Percentiles rank a stretch among this genome's conserved stretches.
Conservation (phyloP, 352 stramenopile genomes). For the Phytophthora gonapodyides region DNA sequence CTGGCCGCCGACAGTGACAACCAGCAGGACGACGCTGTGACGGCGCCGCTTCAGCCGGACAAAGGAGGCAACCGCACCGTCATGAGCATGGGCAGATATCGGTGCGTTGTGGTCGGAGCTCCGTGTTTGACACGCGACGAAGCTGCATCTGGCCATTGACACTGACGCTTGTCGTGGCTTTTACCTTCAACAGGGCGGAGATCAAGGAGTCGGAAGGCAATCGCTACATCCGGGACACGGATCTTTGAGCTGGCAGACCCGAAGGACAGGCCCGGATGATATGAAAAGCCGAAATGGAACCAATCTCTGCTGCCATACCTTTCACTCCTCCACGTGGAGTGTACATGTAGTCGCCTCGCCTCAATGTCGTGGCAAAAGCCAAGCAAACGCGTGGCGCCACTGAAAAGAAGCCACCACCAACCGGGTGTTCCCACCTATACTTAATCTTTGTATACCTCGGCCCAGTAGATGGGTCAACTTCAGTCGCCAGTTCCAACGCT, state of each 20-base stretch:
- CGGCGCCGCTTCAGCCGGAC: constrained; percentile 46
- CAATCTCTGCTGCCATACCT: too few species aligned
- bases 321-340: background rate
- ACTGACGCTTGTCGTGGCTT: constrained; percentile 2
- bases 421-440: background rate
- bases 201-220: constrained; percentile 91
- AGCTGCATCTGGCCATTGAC: background rate
- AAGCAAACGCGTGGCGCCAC: too few species aligned
- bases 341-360: too few species aligned
- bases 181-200: constrained; percentile 54
- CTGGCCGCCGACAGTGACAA: constrained; percentile 41
- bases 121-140: background rate
- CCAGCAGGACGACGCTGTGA: constrained; percentile 32
- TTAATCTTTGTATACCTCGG: constrained; percentile 26
- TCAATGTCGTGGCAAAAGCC: too few species aligned
- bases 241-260: constrained; percentile 52
- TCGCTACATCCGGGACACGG: constrained; percentile 86
- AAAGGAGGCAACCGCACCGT: constrained; percentile 67
- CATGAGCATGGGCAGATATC: constrained; percentile 84
- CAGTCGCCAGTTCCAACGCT: constrained; percentile 24
- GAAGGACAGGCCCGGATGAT: too few species aligned
- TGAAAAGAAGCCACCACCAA: too few species aligned
- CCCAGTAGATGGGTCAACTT: background rate
- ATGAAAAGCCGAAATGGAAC: background rate
- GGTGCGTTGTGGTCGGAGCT: constrained; percentile 41